Conservation (phyloP, 192 early-diverging fungal genomes). For the Entomortierella beljakovae region DNA sequence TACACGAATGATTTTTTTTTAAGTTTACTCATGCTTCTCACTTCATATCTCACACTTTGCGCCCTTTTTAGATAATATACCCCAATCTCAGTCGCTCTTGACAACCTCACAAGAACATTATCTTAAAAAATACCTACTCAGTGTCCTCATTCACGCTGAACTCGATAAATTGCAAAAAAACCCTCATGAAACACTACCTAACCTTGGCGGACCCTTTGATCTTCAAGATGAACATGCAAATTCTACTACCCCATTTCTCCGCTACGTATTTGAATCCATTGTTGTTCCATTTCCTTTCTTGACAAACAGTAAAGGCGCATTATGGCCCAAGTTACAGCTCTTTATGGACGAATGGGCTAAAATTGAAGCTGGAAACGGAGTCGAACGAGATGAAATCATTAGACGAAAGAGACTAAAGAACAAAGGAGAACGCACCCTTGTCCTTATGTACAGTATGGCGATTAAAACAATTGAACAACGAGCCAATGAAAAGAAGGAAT, state of each 20-base stretch:
- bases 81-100: conserved; percentile 5
- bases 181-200: conserved; percentile 28
- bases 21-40: too few species aligned
- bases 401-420: conserved; percentile 41
- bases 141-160: conserved; percentile 60
- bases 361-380: conserved; percentile 46
- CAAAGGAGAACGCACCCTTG: conserved; percentile 38
- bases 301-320: conserved; percentile 34
- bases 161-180: conserved; percentile 42
- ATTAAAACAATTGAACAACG: conserved; percentile 49
- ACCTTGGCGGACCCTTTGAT: conserved; percentile 38
- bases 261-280: conserved; percentile 57
- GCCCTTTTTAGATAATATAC: neutral
- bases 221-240: conserved; percentile 25
- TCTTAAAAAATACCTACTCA: conserved; percentile 65
- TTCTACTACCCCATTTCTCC: conserved; percentile 57
- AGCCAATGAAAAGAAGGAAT: conserved; percentile 24
- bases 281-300: conserved; percentile 66
- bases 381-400: conserved; percentile 40
- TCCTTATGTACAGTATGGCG: conserved; percentile 45
- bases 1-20: too few species aligned
- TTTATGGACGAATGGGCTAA: conserved; percentile 64
- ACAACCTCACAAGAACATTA: conserved; percentile 60
- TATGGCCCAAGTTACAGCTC: conserved; percentile 61
- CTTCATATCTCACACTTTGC: too few species aligned